Percentiles rank a stretch among this genome's conserved stretches.
phyloP scores from a whole-genome alignment of 2,329 filamentous ascomycete genomes.

The Colletotrichum neosansevieriae region DNA sequence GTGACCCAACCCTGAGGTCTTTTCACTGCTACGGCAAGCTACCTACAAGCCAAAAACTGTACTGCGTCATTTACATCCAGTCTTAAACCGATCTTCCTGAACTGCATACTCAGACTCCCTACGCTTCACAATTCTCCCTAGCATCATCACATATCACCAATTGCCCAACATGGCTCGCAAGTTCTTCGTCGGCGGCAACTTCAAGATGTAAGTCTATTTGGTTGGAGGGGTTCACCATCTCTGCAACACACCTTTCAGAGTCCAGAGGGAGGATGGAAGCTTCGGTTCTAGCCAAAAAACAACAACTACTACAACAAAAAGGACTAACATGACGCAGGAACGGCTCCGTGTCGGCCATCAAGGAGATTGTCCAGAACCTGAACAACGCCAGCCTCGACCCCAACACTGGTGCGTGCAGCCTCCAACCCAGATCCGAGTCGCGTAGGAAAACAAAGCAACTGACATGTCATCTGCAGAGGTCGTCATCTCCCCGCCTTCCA shows the following conservation, averaged over 20 bases:
- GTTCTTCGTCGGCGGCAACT: slow-evolving; percentile 99
- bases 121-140: slow-evolving; percentile 16
- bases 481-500: slow-evolving; percentile 88
- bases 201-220: slow-evolving; percentile 85
- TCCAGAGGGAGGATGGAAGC: slow-evolving; percentile 10
- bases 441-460: slow-evolving; percentile 20
- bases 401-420: slow-evolving; percentile 71
- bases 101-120: slow-evolving; percentile 7
- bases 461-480: slow-evolving; percentile 74
- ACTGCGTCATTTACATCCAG: slow-evolving; percentile 41
- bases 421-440: background rate
- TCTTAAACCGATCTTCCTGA: slow-evolving; percentile 18
- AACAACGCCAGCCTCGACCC: slow-evolving; percentile 86
- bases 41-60: slow-evolving; percentile 11
- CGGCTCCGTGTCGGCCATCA: slow-evolving; percentile 89
- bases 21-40: slow-evolving; percentile 27
- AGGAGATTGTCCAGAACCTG: slow-evolving; percentile 88
- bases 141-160: slow-evolving; percentile 43
- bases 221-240: slow-evolving; percentile 29
- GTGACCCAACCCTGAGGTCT: slow-evolving; percentile 41
- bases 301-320: slow-evolving; percentile 9
- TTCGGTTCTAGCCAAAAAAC: slow-evolving; percentile 6
- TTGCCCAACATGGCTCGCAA: slow-evolving; percentile 85
- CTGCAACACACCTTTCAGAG: slow-evolving; percentile 6
- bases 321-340: slow-evolving; percentile 73